Evolutionary conservation across 2,329 filamentous ascomycete genomes (phyloP).

Genomic region (Juglanconis oblonga): DNA sequence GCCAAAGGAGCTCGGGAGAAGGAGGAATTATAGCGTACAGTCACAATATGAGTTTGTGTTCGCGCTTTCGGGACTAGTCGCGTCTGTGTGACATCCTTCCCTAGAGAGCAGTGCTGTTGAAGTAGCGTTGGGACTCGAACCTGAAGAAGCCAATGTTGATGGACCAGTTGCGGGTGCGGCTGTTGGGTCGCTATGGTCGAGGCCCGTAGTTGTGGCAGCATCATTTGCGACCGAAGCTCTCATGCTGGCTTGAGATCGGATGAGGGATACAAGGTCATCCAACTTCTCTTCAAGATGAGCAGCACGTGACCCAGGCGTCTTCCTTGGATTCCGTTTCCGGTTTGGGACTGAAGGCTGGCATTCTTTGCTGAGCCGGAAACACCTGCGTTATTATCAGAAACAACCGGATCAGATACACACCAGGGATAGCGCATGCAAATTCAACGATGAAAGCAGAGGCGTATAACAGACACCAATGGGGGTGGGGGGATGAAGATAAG

Average conservation of each 20-base stretch:
- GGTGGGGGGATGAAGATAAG: not conserved
- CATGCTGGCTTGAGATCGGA: conserved; percentile 28
- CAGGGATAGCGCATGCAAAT: not conserved
- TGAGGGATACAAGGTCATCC: conserved; percentile 44
- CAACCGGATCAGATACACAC: not conserved
- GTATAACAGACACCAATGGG: no score
- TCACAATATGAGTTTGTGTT: not conserved
- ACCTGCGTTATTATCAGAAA: conserved; percentile 22
- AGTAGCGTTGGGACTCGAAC: conserved; percentile 9
- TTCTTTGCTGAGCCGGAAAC: conserved; percentile 44
- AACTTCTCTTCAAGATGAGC: conserved; percentile 48
- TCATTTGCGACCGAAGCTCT: conserved; percentile 8
- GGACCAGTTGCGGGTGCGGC: not conserved
- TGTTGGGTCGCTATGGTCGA: not conserved
- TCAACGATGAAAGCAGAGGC: not conserved
- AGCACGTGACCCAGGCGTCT: conserved; percentile 33
- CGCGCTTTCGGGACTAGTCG: not conserved
- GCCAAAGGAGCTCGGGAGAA: not conserved
- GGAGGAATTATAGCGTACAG: not conserved
- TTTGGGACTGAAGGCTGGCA: conserved; percentile 43
- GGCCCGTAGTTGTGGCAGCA: not conserved
- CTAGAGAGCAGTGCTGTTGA: not conserved
- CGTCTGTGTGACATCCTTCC: not conserved
- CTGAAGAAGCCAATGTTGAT: conserved; percentile 1
- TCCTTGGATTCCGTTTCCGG: conserved; percentile 35